These are phyloP conservation scores for Xylaria sp. DNA, from an alignment of 2,329 filamentous ascomycete genomes.

Conservation along the genomic window DNA sequence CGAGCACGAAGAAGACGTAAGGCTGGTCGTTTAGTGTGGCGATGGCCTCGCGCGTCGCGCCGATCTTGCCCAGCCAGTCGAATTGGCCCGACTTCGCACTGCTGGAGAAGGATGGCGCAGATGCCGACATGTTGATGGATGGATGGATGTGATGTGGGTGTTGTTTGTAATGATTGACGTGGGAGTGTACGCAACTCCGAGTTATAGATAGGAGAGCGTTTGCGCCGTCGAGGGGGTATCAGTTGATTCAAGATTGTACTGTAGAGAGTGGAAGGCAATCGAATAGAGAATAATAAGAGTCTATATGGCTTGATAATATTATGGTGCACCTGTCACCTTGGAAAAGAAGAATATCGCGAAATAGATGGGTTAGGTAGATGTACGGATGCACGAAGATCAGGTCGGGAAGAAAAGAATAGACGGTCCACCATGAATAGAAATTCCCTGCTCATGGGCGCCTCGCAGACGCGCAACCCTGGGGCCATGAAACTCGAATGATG, in stretches of 20 bases:
- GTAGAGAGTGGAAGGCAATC: not conserved
- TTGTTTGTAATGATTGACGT: not conserved
- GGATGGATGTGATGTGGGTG: not conserved
- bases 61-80: constrained; percentile 65
- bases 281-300: constrained; percentile 6
- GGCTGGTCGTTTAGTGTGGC: constrained; percentile 70
- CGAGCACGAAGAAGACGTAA: constrained; percentile 65
- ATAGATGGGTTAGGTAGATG: constrained; percentile 3
- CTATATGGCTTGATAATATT: constrained; percentile 25
- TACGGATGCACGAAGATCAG: constrained; percentile 30
- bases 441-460: constrained; percentile 12
- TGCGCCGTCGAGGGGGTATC: constrained; percentile 8
- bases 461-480: constrained; percentile 17
- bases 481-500: constrained; percentile 30
- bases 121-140: constrained; percentile 29
- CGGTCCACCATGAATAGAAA: not conserved
- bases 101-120: constrained; percentile 31
- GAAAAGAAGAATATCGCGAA: constrained; percentile 26
- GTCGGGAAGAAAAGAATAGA: constrained; percentile 26
- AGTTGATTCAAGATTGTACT: not conserved
- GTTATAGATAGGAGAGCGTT: not conserved
- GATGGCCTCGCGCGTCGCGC: constrained; percentile 67
- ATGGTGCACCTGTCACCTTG: constrained; percentile 38
- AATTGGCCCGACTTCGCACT: constrained; percentile 63
- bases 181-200: not conserved